Conservation (phyloP, 495 filamentous ascomycete genomes). For the Neurospora sp. region DNA sequence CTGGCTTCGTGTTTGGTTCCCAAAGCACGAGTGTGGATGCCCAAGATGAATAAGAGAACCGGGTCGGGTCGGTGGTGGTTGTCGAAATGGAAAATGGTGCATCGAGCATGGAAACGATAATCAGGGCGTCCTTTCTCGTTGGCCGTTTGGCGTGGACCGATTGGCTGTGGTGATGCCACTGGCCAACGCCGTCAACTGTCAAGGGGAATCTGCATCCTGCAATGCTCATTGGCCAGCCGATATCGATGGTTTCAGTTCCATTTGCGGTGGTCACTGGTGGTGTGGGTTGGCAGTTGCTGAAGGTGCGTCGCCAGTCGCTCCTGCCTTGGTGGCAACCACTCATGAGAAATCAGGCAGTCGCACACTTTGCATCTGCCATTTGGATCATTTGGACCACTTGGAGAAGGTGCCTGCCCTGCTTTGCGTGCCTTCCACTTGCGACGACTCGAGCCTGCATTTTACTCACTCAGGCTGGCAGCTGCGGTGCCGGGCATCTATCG, state of each 20-base stretch:
- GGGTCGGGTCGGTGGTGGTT: neutral
- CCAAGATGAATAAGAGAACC: neutral
- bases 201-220: neutral
- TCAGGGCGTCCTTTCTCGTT: neutral
- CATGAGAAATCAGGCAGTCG: neutral
- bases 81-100: neutral
- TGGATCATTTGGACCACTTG: neutral
- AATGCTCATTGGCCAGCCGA: slow-evolving; percentile 2
- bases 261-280: neutral
- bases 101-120: neutral
- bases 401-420: neutral
- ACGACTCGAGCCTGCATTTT: neutral
- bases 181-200: neutral
- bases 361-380: neutral
- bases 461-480: neutral
- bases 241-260: too few relatives aligned
- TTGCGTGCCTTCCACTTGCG: neutral
- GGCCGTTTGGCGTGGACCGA: neutral
- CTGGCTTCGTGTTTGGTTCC: neutral
- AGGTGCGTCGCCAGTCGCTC: neutral
- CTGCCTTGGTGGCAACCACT: neutral
- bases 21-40: neutral
- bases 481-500: neutral
- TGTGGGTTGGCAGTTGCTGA: neutral
- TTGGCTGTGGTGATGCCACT: slow-evolving; percentile 1